Evolutionary conservation across 257 asterid species (phyloP).

Genomic region (Verbascum thapsus): DNA sequence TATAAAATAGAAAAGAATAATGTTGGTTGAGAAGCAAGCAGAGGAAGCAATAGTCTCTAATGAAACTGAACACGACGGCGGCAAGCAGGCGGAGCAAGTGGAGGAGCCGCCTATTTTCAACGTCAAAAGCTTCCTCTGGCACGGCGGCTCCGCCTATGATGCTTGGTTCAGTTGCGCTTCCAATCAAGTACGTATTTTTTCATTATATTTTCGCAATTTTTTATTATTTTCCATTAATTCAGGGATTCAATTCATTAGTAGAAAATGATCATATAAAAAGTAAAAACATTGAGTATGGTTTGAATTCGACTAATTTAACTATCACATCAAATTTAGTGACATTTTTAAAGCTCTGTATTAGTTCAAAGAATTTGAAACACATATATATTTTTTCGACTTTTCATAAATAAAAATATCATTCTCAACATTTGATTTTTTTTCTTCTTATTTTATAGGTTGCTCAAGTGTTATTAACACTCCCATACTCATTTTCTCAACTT

Average conservation of each 20-base stretch:
- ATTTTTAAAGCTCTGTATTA: too few relatives aligned
- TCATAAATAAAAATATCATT: too few relatives aligned
- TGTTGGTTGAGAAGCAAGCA: conserved; percentile 82
- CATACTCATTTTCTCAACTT: conserved; percentile 91
- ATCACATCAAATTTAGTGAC: too few relatives aligned
- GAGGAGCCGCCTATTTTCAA: conserved; percentile 63
- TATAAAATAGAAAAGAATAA: conserved; percentile 41
- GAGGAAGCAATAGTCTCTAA: conserved; percentile 85
- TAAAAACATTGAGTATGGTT: too few relatives aligned
- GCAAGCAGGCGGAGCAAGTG: conserved; percentile 37
- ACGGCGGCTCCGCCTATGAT: conserved; percentile 97
- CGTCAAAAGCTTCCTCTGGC: conserved; percentile 82
- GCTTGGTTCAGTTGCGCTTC: conserved; percentile 99
- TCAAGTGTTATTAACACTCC: conserved; percentile 87
- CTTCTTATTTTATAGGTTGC: conserved; percentile 85
- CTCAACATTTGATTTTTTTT: neutral
- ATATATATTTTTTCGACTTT: neutral
- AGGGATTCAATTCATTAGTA: too few relatives aligned
- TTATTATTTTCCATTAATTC: too few relatives aligned
- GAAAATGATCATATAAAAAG: too few relatives aligned
- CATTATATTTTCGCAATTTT: too few relatives aligned
- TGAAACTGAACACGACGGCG: conserved; percentile 56
- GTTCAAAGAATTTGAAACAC: too few relatives aligned
- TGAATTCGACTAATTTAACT: too few relatives aligned
- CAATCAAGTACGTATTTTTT: conserved; percentile 62